Evolutionary conservation across 176 grass and related monocot genomes (phyloP).

Genomic region (Lolium rigidum): DNA sequence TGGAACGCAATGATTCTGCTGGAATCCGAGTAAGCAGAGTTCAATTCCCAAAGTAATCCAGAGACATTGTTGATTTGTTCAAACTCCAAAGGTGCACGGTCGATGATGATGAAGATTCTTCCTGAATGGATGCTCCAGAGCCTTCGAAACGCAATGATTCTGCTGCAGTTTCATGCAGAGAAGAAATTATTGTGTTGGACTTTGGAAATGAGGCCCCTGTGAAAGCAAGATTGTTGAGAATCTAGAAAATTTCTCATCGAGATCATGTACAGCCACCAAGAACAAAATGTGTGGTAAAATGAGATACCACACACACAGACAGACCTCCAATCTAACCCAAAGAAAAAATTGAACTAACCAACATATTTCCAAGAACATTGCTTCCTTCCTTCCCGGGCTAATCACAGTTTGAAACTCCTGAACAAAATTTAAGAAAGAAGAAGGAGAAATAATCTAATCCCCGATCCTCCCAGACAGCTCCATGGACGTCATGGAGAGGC

Average conservation of each 20-base stretch:
- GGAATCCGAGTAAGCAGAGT: no score
- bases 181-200: not conserved
- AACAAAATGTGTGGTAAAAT: slow-evolving; percentile 35
- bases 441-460: not conserved
- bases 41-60: no score
- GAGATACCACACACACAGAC: not conserved
- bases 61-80: not conserved
- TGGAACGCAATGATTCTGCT: no score
- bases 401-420: slow-evolving; percentile 40
- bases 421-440: not conserved
- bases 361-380: slow-evolving; percentile 13
- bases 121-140: not conserved
- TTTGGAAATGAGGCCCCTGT: not conserved
- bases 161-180: not conserved
- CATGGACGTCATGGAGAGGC: slow-evolving; percentile 64
- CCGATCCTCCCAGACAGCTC: slow-evolving; percentile 41
- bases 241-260: no score
- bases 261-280: slow-evolving; percentile 40
- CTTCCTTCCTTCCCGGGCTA: slow-evolving; percentile 43
- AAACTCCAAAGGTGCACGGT: not conserved
- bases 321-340: not conserved
- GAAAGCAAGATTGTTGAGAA: not conserved
- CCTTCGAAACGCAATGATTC: not conserved
- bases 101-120: not conserved
- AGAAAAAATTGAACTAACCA: slow-evolving; percentile 46